Evolutionary conservation across 805 yeast genomes (phyloP), one percentile per base, ranked within the genome.

Genomic region (Scheffersomyces stipitis): DNA sequence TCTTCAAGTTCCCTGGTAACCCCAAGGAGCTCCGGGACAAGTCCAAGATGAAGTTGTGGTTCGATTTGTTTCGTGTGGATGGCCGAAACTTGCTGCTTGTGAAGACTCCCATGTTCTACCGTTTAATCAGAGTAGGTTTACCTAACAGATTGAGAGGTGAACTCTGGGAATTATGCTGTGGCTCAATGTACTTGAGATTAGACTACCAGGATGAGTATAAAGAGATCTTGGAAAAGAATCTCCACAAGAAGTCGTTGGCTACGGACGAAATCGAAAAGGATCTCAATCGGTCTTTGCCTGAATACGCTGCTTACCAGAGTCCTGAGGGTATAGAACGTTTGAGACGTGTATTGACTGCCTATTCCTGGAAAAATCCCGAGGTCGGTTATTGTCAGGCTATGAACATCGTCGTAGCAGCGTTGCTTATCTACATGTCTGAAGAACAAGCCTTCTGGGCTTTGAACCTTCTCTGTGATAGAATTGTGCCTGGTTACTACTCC

Each of bases 351-450:
- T 71, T 93, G 40, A 84, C 95, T 0, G 96, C 96, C 0, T 93
- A 90, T 54, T 86, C 96, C 0, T 93, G 98, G 97, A 86, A 85
- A 46, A 89, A 90, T 57, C 96, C 96, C 0, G 96, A 91, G 28
- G 87, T 93, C 17, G 99, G 99, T 0, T 93, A 93, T 60, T 93
- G 99, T 58, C 99, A 93, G 61, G 99, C 98, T 1, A 93, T 95
- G 99, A 93, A 93, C 57, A 93, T 93, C 34, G 89, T 86, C 6
- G 80, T 78, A 2, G 95, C 95, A 1, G 90, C 87, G 0, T 59
- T 86, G 36, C 63, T 86, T 34, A 84, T 84, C 27, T 85, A 80
- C 58, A 89, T 87, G 84, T 84, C 95, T 6, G 99, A 93, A 60
- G 99, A 91, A 47, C 98, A 93, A 61, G 98, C 96, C 0, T 93